Conservation (phyloP, 169 alveolate genomes). For the Cryptosporidium muris region DNA sequence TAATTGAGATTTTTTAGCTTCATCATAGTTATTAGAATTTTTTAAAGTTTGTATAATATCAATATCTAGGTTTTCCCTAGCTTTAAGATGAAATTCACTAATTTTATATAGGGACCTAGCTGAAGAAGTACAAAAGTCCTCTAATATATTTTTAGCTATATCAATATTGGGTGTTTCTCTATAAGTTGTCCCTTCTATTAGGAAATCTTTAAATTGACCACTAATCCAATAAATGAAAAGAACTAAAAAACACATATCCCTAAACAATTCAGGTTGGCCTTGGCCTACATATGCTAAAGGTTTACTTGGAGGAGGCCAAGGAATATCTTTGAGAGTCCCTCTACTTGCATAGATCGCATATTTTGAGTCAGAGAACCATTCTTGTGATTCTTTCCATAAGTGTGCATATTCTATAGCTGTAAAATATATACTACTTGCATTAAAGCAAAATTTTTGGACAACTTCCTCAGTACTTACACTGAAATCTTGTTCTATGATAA, state of each 20-base stretch:
- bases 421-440: constrained; percentile 40
- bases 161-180: constrained; percentile 21
- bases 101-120: constrained; percentile 23
- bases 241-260: constrained; percentile 46
- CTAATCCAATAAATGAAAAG: constrained; percentile 46
- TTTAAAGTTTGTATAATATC: neutral
- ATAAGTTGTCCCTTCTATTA: constrained; percentile 43
- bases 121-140: constrained; percentile 49
- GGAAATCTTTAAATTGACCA: constrained; percentile 3
- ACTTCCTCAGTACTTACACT: neutral
- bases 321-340: constrained; percentile 50
- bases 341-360: neutral
- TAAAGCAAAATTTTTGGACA: constrained; percentile 23
- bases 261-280: constrained; percentile 55
- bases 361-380: constrained; percentile 31
- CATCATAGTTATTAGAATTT: neutral
- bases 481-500: neutral
- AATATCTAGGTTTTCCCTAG: neutral
- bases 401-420: constrained; percentile 28
- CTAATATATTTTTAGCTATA: constrained; percentile 50
- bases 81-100: constrained; percentile 6
- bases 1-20: neutral
- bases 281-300: constrained; percentile 27
- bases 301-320: constrained; percentile 49
- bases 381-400: constrained; percentile 37